Percentiles rank a stretch among this genome's conserved stretches.
These are phyloP conservation scores for Colletotrichum spinosum DNA, from an alignment of 2,329 filamentous ascomycete species.

Conservation along the genomic window DNA sequence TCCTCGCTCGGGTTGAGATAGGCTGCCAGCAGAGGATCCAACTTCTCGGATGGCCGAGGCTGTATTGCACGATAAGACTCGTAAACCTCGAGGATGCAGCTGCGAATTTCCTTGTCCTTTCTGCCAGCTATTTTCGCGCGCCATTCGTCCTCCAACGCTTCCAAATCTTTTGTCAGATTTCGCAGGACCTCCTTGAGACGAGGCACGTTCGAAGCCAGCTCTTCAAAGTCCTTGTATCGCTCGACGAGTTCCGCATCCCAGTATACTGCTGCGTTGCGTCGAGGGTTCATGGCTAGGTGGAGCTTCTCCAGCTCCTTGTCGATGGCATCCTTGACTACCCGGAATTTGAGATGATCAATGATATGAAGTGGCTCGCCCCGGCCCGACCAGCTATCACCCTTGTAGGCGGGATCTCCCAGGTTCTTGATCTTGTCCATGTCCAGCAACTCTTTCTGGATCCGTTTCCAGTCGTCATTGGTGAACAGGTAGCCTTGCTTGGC, in stretches of 20 bases:
- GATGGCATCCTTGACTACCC: conserved; percentile 58
- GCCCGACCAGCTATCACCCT: conserved; percentile 47
- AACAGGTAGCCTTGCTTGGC: conserved; percentile 67
- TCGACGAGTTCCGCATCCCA: conserved; percentile 53
- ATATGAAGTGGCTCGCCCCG: conserved; percentile 57
- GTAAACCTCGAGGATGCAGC: conserved; percentile 51
- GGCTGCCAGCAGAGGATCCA: conserved; percentile 39
- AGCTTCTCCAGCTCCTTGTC: conserved; percentile 51
- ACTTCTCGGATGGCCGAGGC: conserved; percentile 41
- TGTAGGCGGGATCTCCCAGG: conserved; percentile 57
- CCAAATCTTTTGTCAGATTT: conserved; percentile 49
- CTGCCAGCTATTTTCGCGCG: background rate
- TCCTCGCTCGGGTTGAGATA: conserved; percentile 44
- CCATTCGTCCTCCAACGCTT: conserved; percentile 48
- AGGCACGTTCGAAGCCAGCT: conserved; percentile 40
- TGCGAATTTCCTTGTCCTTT: conserved; percentile 34
- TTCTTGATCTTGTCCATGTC: conserved; percentile 4
- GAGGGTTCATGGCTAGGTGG: conserved; percentile 35
- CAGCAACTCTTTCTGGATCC: conserved; percentile 47
- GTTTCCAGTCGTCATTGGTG: conserved; percentile 52
- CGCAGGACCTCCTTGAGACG: conserved; percentile 48
- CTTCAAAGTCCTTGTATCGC: conserved; percentile 50
- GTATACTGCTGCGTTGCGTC: conserved; percentile 20
- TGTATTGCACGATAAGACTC: conserved; percentile 56
- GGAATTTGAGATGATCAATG: conserved; percentile 72